These are phyloP conservation scores for Vigna radiata DNA, from an alignment of 306 rosid species.

Conservation along the genomic window DNA sequence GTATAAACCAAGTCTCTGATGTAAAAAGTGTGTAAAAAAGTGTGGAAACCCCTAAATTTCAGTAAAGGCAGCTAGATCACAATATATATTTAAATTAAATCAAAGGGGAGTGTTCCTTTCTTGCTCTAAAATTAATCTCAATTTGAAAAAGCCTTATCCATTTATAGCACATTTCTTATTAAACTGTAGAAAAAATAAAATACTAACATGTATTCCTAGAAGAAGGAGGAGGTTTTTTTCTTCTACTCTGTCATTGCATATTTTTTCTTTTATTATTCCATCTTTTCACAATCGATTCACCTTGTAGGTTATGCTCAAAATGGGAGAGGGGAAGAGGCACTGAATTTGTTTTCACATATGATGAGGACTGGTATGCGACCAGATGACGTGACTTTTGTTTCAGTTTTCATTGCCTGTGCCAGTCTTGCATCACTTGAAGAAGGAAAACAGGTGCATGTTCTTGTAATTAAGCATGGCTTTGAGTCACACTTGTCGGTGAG, in stretches of 20 bases:
- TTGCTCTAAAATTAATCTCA: too few species aligned
- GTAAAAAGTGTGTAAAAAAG: too few species aligned
- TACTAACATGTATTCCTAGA: not conserved
- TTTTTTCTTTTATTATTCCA: not conserved
- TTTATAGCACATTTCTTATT: too few species aligned
- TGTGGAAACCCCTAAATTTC: too few species aligned
- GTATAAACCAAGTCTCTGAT: too few species aligned
- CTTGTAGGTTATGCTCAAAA: constrained; percentile 58
- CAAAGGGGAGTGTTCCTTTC: too few species aligned
- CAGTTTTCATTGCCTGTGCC: constrained; percentile 58
- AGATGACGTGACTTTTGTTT: constrained; percentile 55
- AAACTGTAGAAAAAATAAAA: too few species aligned
- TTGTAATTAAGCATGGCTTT: constrained; percentile 49
- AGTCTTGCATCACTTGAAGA: constrained; percentile 52
- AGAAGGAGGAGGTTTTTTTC: not conserved
- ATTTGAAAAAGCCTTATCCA: too few species aligned
- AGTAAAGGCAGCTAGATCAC: too few species aligned
- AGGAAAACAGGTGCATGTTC: constrained; percentile 48
- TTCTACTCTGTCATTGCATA: not conserved
- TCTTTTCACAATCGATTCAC: constrained; percentile 30
- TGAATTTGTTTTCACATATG: constrained; percentile 53
- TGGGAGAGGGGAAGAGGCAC: constrained; percentile 60
- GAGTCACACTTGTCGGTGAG: constrained; percentile 53
- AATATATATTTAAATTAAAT: too few species aligned
- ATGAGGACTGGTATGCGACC: constrained; percentile 51